Evolutionary conservation across 208 protist genomes (phyloP).

Genomic region (Acanthamoeba healyi): DNA sequence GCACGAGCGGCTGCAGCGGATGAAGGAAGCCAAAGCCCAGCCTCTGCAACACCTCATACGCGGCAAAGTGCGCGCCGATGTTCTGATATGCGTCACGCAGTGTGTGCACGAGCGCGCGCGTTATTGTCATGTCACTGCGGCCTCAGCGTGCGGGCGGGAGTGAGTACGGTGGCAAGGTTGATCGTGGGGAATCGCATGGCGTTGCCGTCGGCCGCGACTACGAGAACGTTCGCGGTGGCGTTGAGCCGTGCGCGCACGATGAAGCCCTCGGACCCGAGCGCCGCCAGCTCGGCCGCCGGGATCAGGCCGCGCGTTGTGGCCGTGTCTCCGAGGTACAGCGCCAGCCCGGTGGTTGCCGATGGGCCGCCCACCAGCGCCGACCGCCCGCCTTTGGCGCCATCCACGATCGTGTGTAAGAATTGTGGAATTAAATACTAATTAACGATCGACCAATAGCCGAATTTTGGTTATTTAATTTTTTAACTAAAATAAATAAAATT

Average conservation of each 20-base stretch:
- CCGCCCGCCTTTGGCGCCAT: no score
- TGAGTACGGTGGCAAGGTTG: neutral
- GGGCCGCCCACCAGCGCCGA: neutral
- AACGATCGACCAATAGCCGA: no score
- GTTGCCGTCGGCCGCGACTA: constrained; percentile 52
- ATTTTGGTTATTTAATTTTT: no score
- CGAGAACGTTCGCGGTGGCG: neutral
- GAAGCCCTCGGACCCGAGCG: constrained; percentile 49
- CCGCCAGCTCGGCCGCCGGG: constrained; percentile 1
- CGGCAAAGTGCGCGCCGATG: constrained; percentile 54
- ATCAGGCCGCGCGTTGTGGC: constrained; percentile 15
- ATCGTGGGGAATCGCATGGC: constrained; percentile 20
- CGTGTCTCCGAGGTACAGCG: constrained; percentile 58
- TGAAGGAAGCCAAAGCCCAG: constrained; percentile 77
- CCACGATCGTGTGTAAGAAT: no score
- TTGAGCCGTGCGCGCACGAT: neutral
- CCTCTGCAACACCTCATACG: constrained; percentile 63
- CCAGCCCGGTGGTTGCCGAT: neutral
- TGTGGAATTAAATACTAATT: no score
- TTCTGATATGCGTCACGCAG: neutral
- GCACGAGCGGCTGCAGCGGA: constrained; percentile 49
- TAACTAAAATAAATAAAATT: neutral
- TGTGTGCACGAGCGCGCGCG: neutral
- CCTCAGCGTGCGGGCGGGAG: neutral
- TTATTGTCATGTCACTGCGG: neutral